Base-by-base conservation (phyloP, 768 basidiomycete genomes). In the Tylopilus intermedius region DNA sequence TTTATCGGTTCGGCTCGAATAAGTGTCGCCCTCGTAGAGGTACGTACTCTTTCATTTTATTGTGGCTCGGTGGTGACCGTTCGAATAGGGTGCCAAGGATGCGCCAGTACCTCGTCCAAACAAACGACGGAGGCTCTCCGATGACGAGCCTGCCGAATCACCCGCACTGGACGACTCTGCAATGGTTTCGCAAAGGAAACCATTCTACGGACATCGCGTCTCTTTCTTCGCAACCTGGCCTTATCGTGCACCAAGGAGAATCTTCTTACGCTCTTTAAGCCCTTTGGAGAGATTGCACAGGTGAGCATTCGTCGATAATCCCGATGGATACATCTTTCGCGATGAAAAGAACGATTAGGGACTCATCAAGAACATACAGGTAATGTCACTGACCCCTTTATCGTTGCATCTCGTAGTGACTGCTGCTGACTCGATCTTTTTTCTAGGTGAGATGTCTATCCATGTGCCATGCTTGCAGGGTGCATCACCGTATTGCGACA, bases 201-300 rank as follows among this genome's bases (percentile, higher is more conserved):
- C 1, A 86, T 95, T 48, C 71, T 86, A 5, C 77, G 79, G 51
- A 94, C 93, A 0, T 78, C 82, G 1, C 81, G 94, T 4, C 73
- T 98, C 2, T 98, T 98, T 64, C 72, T 99, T 5, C 90, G 96
- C n/a, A 99, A 98, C 64, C 70, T 99, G n/a, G 77, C 93, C 0
- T 98, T 93, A 62, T 80, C 85, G 0, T 90, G 88, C 52, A 85
- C 86, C 7, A 79, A 87, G 15, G 68, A 74, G 2, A 93, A 96
- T 46, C 70, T 98, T 1, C 62, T 67, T 2, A 75, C 77, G 11
- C 74, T 84, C 2, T 93, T 94, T 67, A 65, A 69, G 3, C 73
- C 79, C 0, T 90, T 80, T 64, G 94, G 94, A 8, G 74, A 80
- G 42, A 65, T 96, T 32, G 77, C 77, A 39, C 88, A 94, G 86